phyloP scores from a whole-genome alignment of 106 monocot genomes.

The Posidonia australis region DNA sequence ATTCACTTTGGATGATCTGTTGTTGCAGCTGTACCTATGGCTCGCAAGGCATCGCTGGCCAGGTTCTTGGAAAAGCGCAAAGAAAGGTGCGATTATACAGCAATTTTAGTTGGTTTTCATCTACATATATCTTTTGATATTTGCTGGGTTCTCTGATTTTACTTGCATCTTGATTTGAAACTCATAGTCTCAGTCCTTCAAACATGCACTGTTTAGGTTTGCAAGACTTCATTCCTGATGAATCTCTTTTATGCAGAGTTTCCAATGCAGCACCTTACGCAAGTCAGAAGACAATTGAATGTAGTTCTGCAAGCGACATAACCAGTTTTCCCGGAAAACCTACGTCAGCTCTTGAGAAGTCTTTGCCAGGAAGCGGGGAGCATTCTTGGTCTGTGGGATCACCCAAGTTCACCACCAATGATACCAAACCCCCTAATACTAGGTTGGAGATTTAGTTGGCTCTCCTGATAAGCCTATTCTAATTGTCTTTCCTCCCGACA shows the following conservation, averaged over 20 bases:
- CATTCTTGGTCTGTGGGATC: neutral
- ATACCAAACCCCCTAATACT: neutral
- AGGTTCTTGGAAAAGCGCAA: constrained; percentile 93
- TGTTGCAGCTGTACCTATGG: constrained; percentile 71
- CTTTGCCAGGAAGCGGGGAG: neutral
- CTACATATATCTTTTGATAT: no score
- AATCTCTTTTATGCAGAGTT: neutral
- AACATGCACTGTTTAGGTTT: neutral
- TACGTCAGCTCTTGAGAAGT: neutral
- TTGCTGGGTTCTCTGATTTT: no score
- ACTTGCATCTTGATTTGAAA: no score
- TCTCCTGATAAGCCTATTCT: neutral
- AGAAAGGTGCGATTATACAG: constrained; percentile 29
- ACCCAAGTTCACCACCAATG: neutral
- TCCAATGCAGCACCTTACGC: constrained; percentile 3
- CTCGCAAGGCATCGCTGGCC: constrained; percentile 72
- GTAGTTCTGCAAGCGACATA: neutral
- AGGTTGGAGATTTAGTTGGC: constrained; percentile 5
- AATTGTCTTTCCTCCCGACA: neutral
- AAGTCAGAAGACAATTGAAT: neutral
- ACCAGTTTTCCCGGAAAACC: neutral
- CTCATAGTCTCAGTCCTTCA: neutral
- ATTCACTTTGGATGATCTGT: neutral
- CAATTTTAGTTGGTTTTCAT: neutral
- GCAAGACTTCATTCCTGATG: neutral